phyloP scores from a whole-genome alignment of 768 basidiomycete species.

The Panellus pusillus region DNA sequence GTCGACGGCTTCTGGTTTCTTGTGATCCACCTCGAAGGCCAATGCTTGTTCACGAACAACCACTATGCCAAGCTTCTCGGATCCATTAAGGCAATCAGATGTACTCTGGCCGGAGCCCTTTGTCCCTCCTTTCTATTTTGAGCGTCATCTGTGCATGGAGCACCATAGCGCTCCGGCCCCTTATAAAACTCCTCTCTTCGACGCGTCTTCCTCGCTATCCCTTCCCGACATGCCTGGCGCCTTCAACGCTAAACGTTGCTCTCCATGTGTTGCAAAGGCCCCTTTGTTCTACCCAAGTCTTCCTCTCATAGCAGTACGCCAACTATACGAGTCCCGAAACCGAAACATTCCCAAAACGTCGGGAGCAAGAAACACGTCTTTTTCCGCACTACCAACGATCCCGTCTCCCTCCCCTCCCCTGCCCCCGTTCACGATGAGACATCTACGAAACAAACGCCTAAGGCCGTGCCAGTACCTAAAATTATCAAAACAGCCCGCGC shows the following conservation, averaged over 20 bases:
- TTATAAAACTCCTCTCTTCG: background rate
- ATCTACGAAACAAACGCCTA: background rate
- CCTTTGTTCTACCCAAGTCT: constrained; percentile 8
- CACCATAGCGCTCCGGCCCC: background rate
- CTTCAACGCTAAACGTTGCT: constrained; percentile 10
- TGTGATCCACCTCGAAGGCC: too few relatives aligned
- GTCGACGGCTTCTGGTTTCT: too few relatives aligned
- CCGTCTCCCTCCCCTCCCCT: background rate
- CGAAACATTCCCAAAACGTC: background rate
- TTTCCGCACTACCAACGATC: constrained; percentile 11
- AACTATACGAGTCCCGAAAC: background rate
- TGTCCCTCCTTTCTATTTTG: constrained; percentile 11
- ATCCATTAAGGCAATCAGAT: constrained; percentile 3
- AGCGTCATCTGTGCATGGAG: background rate
- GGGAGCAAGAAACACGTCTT: constrained; percentile 14
- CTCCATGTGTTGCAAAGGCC: constrained; percentile 2
- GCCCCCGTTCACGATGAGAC: background rate
- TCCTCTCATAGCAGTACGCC: constrained; percentile 9
- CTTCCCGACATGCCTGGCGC: constrained; percentile 10
- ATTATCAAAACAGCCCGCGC: constrained; percentile 1
- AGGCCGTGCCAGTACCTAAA: constrained; percentile 1
- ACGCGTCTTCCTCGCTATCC: background rate
- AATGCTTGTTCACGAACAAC: too few relatives aligned
- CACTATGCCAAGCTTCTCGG: too few relatives aligned
- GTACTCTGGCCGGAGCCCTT: constrained; percentile 10